Percentiles rank a stretch among this genome's conserved stretches.
These are phyloP conservation scores for Taphrina sp. DNA, from an alignment of 1,139 yeast species.

Conservation along the genomic window DNA sequence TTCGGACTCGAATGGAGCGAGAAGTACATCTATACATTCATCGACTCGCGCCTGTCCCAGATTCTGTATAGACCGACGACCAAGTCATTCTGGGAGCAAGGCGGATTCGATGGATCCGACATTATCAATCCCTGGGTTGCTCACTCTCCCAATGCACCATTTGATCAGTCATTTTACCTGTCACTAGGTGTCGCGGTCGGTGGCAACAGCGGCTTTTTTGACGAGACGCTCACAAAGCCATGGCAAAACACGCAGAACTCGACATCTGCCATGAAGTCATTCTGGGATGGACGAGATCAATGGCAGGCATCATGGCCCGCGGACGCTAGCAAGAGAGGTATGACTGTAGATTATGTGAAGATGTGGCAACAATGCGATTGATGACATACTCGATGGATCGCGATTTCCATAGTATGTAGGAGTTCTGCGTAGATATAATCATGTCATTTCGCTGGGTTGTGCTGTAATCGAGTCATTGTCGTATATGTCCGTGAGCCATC, in stretches of 20 bases:
- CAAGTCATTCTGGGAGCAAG: constrained; percentile 33
- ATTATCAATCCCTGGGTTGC: constrained; percentile 36
- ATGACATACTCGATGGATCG: no score
- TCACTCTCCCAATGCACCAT: constrained; percentile 32
- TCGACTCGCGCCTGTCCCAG: constrained; percentile 36
- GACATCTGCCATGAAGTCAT: constrained; percentile 10
- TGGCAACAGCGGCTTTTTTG: constrained; percentile 36
- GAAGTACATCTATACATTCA: constrained; percentile 36
- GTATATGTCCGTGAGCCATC: no score
- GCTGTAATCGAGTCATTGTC: no score
- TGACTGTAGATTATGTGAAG: constrained; percentile 36
- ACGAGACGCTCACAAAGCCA: constrained; percentile 35
- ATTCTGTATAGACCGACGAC: constrained; percentile 33
- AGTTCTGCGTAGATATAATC: no score
- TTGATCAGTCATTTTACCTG: constrained; percentile 36
- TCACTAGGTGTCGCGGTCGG: constrained; percentile 37
- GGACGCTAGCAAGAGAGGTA: constrained; percentile 31
- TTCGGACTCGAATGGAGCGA: constrained; percentile 37
- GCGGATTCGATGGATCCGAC: constrained; percentile 34
- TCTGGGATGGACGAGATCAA: constrained; percentile 30
- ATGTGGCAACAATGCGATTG: constrained; percentile 7
- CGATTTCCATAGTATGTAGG: no score
- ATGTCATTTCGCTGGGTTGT: no score
- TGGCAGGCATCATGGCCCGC: constrained; percentile 37
- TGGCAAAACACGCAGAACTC: constrained; percentile 36